Evolutionary conservation across 306 rosid species (phyloP).

Genomic region (Cucurbita argyrosperma): DNA sequence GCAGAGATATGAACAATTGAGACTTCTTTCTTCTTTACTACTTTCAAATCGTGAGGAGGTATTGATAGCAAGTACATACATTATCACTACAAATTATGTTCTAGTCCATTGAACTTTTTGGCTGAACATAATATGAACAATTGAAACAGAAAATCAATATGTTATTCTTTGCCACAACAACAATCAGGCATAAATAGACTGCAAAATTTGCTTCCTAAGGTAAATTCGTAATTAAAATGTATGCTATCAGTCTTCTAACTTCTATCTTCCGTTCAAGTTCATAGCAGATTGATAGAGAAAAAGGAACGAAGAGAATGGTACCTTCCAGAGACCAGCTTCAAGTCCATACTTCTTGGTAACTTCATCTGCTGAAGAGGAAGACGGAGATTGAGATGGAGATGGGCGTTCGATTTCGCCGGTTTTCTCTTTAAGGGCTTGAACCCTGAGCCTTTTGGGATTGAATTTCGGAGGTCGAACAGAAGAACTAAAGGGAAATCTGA

Average conservation of each 20-base stretch:
- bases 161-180: no score
- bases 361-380: slow-evolving; percentile 47
- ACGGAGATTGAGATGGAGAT: slow-evolving; percentile 10
- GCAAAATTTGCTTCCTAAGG: background rate
- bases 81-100: background rate
- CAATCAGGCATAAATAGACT: no score
- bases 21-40: background rate
- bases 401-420: slow-evolving; percentile 53
- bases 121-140: background rate
- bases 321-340: slow-evolving; percentile 96
- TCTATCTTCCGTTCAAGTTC: background rate
- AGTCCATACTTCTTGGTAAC: slow-evolving; percentile 76
- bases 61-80: background rate
- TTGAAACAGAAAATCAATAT: background rate
- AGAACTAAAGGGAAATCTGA: slow-evolving; percentile 9
- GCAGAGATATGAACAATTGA: background rate
- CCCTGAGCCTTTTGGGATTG: slow-evolving; percentile 29
- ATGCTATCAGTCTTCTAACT: background rate
- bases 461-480: slow-evolving; percentile 15
- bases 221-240: background rate
- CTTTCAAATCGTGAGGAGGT: background rate
- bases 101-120: background rate
- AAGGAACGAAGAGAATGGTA: slow-evolving; percentile 11
- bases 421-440: slow-evolving; percentile 57
- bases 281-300: background rate